phyloP scores from a whole-genome alignment of 1,284 basidiomycete species.

The Caloboletus firmus region DNA sequence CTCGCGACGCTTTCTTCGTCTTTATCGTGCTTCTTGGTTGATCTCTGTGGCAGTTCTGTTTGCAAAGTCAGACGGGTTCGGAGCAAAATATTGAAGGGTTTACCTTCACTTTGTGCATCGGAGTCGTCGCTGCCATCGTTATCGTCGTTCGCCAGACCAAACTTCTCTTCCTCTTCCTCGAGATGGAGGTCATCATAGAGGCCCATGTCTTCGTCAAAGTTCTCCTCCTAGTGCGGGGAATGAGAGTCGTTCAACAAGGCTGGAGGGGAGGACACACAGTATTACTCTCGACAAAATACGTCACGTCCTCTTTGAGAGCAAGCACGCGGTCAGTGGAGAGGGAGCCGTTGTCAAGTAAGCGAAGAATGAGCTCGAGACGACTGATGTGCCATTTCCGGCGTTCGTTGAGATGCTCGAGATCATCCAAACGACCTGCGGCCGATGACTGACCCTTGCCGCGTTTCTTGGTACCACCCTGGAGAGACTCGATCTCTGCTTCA shows the following conservation, averaged over 20 bases:
- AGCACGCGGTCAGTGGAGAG: conserved; percentile 81
- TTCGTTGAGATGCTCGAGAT: conserved; percentile 90
- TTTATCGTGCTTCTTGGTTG: conserved; percentile 75
- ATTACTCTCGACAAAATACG: conserved; percentile 97
- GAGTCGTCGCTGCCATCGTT: conserved; percentile 71
- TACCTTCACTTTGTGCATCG: conserved; percentile 73
- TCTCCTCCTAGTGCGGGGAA: conserved; percentile 73
- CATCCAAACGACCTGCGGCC: conserved; percentile 72
- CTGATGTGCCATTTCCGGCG: conserved; percentile 95
- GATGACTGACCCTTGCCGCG: conserved; percentile 68
- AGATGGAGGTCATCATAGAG: conserved; percentile 98
- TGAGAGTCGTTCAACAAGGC: conserved; percentile 20
- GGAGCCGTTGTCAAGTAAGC: conserved; percentile 93
- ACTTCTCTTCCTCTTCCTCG: conserved; percentile 95
- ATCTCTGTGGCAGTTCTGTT: conserved; percentile 64
- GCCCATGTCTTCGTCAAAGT: conserved; percentile 96
- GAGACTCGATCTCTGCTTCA: conserved; percentile 93
- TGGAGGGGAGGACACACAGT: conserved; percentile 58
- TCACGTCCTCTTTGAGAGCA: conserved; percentile 90
- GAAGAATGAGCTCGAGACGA: conserved; percentile 90
- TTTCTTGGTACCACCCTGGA: conserved; percentile 83
- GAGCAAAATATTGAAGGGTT: conserved; percentile 7
- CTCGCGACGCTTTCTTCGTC: conserved; percentile 73
- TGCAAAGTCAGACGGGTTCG: conserved; percentile 5
- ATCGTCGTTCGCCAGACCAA: conserved; percentile 74